Evolutionary conservation across 805 yeast species (phyloP).

Genomic region (Isabelozyma heimii): DNA sequence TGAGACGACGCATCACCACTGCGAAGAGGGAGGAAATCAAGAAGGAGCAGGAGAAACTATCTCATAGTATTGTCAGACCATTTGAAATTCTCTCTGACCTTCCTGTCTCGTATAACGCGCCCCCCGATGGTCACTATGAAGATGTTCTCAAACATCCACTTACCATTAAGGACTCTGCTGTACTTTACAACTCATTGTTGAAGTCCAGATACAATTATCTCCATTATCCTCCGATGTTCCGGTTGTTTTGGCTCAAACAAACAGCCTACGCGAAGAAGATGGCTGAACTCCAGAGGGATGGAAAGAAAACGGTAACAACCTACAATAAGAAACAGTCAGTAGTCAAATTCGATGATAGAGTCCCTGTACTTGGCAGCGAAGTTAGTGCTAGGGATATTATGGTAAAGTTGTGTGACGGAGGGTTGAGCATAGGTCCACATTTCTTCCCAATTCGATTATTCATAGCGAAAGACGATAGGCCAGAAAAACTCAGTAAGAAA

Average conservation of each 20-base stretch:
- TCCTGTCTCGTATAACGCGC: conserved; percentile 64
- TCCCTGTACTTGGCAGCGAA: conserved; percentile 36
- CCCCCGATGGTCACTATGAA: conserved; percentile 55
- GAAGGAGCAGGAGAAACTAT: conserved; percentile 35
- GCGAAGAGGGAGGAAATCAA: conserved; percentile 42
- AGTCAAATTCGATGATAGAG: conserved; percentile 21
- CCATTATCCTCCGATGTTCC: conserved; percentile 71
- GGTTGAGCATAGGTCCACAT: conserved; percentile 79
- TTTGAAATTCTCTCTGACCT: conserved; percentile 62
- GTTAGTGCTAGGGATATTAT: conserved; percentile 74
- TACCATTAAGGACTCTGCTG: conserved; percentile 69
- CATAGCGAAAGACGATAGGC: conserved; percentile 78
- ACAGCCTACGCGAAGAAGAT: conserved; percentile 50
- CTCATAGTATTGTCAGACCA: conserved; percentile 48
- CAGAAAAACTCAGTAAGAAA: conserved; percentile 45
- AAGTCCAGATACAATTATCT: conserved; percentile 59
- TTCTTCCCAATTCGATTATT: conserved; percentile 71
- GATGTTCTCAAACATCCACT: conserved; percentile 61
- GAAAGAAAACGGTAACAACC: conserved; percentile 3
- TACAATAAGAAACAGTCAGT: not conserved
- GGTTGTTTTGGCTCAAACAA: conserved; percentile 76
- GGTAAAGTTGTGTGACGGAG: conserved; percentile 83
- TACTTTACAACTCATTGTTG: conserved; percentile 66
- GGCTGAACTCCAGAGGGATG: conserved; percentile 31
- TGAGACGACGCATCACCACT: conserved; percentile 42